Evolutionary conservation across 768 basidiomycete genomes (phyloP), one percentile per base, ranked within the genome.

Genomic region (Suillus alpinus): DNA sequence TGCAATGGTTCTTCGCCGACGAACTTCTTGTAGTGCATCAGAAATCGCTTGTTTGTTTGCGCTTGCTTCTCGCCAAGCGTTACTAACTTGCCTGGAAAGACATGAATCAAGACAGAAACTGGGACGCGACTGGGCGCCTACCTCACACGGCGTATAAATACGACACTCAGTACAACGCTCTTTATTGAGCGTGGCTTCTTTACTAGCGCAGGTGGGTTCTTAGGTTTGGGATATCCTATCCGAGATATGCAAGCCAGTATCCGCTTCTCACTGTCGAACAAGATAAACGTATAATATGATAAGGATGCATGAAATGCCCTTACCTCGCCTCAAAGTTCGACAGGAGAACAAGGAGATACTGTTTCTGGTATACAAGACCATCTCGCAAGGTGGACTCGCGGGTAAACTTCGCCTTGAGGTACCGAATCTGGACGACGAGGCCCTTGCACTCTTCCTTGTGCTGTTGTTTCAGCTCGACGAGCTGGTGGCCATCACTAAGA

Each of bases 381-480:
- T 79, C 80, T 37, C 96, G 84, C 79, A 97, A 84, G 0, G 81
- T 80, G 10, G 87, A 84, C 76, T 99, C 97, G 29, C 96, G 83
- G 3, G 85, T 89, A 73, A 88, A 95, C 70, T 93, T 94, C 58
- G 91, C 89, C 72, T 98, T 96, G 66, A 98, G 80, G 74, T 97
- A 98, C 44, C 82, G 83, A 61, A 97, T 94, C 72, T 97, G 94
- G 8, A 92, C 85, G 53, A 98, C 86, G 20, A 98, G 78, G 9
- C 94, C 93, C 69, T 94, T 95, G 78, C 91, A 90, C 70, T 98
- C 94, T 63, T 86, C 84, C 63, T 90, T 92, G 70, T 94, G 92
- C 71, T 86, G 87, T 2, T 76, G 66, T 64, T 81, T 86, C 63
- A 92, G 68, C 13, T 77, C 76, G 3, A 79, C 77, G 5, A 92